These are phyloP conservation scores for Penicillium manginii DNA, from an alignment of 495 filamentous ascomycete genomes.

Conservation along the genomic window DNA sequence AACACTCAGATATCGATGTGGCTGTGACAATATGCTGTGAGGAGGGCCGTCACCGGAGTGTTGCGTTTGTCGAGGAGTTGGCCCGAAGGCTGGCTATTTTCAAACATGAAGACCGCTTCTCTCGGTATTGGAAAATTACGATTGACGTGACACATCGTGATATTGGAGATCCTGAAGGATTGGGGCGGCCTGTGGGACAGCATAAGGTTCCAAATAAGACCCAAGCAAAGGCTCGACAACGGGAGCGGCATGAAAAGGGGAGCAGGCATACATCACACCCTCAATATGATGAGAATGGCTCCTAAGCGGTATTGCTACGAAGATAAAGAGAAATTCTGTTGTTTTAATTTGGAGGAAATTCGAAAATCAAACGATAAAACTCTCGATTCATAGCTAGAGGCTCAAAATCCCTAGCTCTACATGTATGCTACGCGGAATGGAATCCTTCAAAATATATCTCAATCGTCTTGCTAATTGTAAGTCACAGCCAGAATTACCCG, in stretches of 20 bases:
- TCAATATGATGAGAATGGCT: too few species aligned
- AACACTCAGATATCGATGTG: conserved; percentile 5
- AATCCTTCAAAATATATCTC: too few species aligned
- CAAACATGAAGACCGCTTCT: conserved; percentile 5
- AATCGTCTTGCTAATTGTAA: too few species aligned
- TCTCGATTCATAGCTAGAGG: too few species aligned
- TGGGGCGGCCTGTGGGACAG: not conserved
- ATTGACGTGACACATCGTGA: conserved; percentile 9
- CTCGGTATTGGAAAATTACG: not conserved
- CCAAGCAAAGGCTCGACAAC: not conserved
- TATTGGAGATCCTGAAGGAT: not conserved
- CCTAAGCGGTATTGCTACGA: too few species aligned
- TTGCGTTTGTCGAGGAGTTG: conserved; percentile 26
- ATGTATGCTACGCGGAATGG: too few species aligned
- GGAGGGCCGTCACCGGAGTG: conserved; percentile 22
- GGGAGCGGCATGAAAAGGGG: not conserved
- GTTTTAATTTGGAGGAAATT: too few species aligned
- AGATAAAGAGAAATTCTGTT: too few species aligned
- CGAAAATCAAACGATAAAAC: too few species aligned
- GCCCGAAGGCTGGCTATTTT: conserved; percentile 6
- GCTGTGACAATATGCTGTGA: conserved; percentile 23
- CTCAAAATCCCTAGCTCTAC: too few species aligned
- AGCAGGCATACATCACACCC: not conserved
- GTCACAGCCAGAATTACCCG: too few species aligned
- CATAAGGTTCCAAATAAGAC: not conserved